Evolutionary conservation across 306 rosid species (phyloP).

Genomic region (Quercus parvula): DNA sequence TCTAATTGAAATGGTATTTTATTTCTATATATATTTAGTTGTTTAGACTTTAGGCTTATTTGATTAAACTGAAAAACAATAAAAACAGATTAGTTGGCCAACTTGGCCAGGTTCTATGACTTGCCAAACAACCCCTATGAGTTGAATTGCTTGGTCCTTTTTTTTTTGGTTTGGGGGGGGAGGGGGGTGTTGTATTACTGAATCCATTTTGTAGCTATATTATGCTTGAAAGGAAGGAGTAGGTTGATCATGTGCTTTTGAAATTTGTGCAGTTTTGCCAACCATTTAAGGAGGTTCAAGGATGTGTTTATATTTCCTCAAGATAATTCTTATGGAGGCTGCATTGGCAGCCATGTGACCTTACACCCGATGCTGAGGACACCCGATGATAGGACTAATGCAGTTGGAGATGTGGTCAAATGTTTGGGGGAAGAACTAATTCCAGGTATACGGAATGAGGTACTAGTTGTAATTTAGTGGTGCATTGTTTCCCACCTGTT

Average conservation of each 20-base stretch:
- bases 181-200: background rate
- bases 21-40: too few species aligned
- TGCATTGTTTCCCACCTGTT: background rate
- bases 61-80: too few species aligned
- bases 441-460: constrained; percentile 95
- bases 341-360: constrained; percentile 32
- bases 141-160: background rate
- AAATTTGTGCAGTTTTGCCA: constrained; percentile 57
- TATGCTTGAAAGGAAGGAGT: background rate
- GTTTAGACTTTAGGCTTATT: too few species aligned
- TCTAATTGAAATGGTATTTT: too few species aligned
- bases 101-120: too few species aligned
- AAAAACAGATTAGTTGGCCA: too few species aligned
- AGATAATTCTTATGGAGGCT: constrained; percentile 29
- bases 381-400: constrained; percentile 61
- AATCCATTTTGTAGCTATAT: background rate
- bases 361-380: constrained; percentile 61
- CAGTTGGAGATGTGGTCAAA: constrained; percentile 58
- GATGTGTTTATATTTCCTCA: constrained; percentile 55
- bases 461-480: constrained; percentile 30
- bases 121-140: too few species aligned
- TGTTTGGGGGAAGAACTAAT: constrained; percentile 67
- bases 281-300: constrained; percentile 51
- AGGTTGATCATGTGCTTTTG: constrained; percentile 2
- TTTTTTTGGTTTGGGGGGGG: background rate